A percentile compares a stretch with the other conserved stretches of the same genome.
phyloP scores from a whole-genome alignment of 75 land plant species.

The Chamaecyparis obtusa region DNA sequence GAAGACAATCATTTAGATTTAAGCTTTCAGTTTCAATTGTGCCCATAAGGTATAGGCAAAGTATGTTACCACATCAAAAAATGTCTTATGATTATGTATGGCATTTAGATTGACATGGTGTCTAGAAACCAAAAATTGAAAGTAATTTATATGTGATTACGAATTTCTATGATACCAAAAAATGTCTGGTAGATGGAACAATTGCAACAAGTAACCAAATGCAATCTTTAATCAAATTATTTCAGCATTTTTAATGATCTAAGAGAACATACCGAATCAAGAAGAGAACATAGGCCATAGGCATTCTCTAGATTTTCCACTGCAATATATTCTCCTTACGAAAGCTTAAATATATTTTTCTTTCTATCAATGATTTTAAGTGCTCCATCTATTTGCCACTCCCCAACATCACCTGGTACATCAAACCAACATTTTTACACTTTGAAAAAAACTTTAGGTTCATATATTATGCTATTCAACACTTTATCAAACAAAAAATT shows the following conservation, averaged over 20 bases:
- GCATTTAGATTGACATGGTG: no score
- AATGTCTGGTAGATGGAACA: background rate
- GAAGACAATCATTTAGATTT: no score
- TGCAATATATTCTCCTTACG: slow-evolving; percentile 99
- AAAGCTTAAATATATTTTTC: slow-evolving; percentile 98
- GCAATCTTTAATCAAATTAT: background rate
- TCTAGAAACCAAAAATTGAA: no score
- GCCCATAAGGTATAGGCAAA: no score
- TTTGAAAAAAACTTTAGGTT: background rate
- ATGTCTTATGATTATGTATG: no score
- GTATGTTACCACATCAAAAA: no score
- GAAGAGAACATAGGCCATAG: slow-evolving; percentile 56
- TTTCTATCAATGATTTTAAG: slow-evolving; percentile 96
- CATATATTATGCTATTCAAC: background rate
- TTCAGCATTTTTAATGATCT: background rate
- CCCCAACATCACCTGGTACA: slow-evolving; percentile 90
- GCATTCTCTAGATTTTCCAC: slow-evolving; percentile 97
- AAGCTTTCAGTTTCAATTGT: no score
- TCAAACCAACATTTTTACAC: background rate
- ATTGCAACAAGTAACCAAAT: background rate
- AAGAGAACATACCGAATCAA: slow-evolving; percentile 73
- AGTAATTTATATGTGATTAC: no score
- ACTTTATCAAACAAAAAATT: background rate
- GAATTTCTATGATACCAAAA: no score
- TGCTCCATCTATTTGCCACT: slow-evolving; percentile 95